Evolutionary conservation across 1,284 basidiomycete genomes (phyloP), one percentile per base, ranked within the genome.

Genomic region (Cryptococcus wingfieldii): DNA sequence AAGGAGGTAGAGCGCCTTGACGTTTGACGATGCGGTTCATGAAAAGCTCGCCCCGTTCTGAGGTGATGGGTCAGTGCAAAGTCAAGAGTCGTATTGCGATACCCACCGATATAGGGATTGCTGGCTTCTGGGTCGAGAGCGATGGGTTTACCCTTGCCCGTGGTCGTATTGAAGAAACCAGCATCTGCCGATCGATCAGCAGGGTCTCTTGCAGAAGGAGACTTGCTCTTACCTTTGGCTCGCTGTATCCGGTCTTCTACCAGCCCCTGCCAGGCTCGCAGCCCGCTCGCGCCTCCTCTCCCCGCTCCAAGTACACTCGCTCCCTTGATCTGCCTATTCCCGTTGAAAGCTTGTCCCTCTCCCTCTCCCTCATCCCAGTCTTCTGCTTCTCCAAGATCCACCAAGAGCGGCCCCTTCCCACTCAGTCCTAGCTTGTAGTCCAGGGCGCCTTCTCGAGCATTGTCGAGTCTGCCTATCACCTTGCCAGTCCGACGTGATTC

Each of bases 1-100:
- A 95, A 3, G 90, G 88, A n/a, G 91, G 92, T 0, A 86, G 83
- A 2, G 87, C 89, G 14, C 88, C 89, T 66, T 92, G 89, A 39
- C 85, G 79, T 66, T 90, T 87, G 18, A 95, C 83, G 56, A 94
- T 91, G 13, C 90, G 83, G 68, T 94, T 94, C 87, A 65, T 72
- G 59, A 45, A 50, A 62, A 87, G 89, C 70, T 91, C 74, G 19
- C 69, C 67, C 5, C 59, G 62, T n/a, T 68, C 70, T 68, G 51
- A 10, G 42, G 47, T 16, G 16, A 27, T 18, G 45, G 14, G 28
- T 53, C 38, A 59, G 61, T 38, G 3, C 5, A 19, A 13, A 1
- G 9, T n/a, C 12, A 14, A n/a, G 37, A 23, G 10, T 12, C 38
- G 37, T 31, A 37, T 44, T 9, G 50, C 19, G 86, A 67, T 85